phyloP scores from a whole-genome alignment of 768 basidiomycete species.

The Mrakia hoshinonis region DNA sequence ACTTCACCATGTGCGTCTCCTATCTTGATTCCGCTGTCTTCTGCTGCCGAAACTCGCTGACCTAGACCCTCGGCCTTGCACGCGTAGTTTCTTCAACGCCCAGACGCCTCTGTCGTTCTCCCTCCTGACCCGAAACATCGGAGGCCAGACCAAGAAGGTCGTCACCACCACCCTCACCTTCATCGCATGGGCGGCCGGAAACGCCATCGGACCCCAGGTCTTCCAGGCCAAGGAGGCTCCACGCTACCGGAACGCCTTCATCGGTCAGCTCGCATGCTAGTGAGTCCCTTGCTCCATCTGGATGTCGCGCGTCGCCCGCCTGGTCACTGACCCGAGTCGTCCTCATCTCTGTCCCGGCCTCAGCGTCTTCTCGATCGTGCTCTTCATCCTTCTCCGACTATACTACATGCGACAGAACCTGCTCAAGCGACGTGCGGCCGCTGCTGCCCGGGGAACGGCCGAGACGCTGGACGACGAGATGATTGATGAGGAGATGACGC shows the following conservation, averaged over 20 bases:
- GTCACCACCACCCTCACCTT: conserved; percentile 49
- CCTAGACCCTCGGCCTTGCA: conserved; percentile 38
- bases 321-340: no score
- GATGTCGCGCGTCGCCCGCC: neutral
- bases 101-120: conserved; percentile 27
- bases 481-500: conserved; percentile 30
- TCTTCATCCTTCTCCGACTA: conserved; percentile 7
- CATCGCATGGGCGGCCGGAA: conserved; percentile 51
- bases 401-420: conserved; percentile 23
- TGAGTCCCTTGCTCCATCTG: neutral
- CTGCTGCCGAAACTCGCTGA: conserved; percentile 17
- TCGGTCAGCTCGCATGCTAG: conserved; percentile 2
- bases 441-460: neutral
- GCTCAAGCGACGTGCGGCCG: conserved; percentile 4
- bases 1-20: conserved; percentile 40
- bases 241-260: conserved; percentile 40
- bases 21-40: no score
- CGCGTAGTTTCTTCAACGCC: conserved; percentile 30
- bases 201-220: conserved; percentile 42
- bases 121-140: conserved; percentile 33
- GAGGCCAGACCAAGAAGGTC: conserved; percentile 45
- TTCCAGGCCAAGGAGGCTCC: conserved; percentile 48
- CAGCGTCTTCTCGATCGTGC: conserved; percentile 8
- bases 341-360: neutral
- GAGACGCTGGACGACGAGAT: neutral